Percentiles rank a stretch among this genome's conserved stretches.
Evolutionary conservation across 2,329 filamentous ascomycete genomes (phyloP).

Genomic region (Trichophyton benhamiae): DNA sequence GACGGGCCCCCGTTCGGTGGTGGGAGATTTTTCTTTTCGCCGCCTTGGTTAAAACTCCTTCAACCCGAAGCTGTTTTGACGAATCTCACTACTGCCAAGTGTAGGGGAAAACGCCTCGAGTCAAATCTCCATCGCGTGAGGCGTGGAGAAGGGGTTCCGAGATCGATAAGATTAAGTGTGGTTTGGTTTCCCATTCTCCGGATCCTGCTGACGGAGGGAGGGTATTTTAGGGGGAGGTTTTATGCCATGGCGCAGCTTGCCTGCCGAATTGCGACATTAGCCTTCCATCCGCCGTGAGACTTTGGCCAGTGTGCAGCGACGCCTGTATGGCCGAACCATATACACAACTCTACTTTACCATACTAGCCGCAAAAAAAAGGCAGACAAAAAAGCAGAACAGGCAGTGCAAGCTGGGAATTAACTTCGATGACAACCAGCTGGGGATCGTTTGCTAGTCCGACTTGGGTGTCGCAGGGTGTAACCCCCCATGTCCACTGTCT

Average conservation of each 20-base stretch:
- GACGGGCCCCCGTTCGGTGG: neutral
- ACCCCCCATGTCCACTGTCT: neutral
- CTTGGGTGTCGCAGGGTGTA: neutral
- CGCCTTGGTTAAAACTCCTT: neutral
- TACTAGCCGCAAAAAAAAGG: neutral
- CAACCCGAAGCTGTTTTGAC: neutral
- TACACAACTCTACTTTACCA: neutral
- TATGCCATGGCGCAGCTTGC: neutral
- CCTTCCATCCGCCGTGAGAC: neutral
- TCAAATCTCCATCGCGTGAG: neutral
- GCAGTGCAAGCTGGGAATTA: neutral
- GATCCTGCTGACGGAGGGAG: neutral
- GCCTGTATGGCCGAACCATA: neutral
- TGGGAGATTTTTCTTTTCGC: neutral
- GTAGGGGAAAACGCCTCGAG: neutral
- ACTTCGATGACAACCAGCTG: neutral
- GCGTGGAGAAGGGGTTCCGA: neutral
- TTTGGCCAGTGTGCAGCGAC: neutral
- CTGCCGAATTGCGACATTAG: slow-evolving; percentile 2
- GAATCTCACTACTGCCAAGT: neutral
- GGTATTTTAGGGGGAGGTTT: neutral
- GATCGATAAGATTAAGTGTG: neutral
- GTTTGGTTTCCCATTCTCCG: neutral
- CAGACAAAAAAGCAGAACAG: neutral
- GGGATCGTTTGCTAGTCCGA: neutral